Base-by-base conservation (phyloP, 2,329 filamentous ascomycete genomes). In the Pyricularia grisea region DNA sequence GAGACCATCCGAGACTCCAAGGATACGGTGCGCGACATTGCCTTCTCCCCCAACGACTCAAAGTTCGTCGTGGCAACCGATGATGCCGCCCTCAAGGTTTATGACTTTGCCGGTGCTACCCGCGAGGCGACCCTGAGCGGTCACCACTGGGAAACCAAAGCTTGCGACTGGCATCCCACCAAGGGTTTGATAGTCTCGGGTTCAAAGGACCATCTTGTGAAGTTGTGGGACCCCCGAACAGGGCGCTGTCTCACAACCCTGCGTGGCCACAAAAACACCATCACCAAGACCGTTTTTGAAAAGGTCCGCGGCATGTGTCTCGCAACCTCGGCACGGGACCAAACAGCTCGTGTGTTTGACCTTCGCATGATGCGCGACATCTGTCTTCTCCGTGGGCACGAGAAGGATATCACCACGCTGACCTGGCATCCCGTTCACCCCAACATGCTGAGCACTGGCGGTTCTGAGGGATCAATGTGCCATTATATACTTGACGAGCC, bases 351-450 rank as follows among this genome's bases (percentile, higher is more conserved):
- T 70, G 88, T 99, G 65, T 98, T 98, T 75, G 95, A 99, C 77
- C 84, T 99, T 69, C 89, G 95, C 66, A 97, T 97, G 91, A 98
- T 99, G 95, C 91, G 95, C 72, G 95, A 99, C 78, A 94, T 98
- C 69, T 92, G 93, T 74, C 87, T 98, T 65, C 86, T 99, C 27
- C 92, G 94, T 73, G 95, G 95, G 9, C 94, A 98, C 77, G 94
- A 98, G 74, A 98, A 97, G 79, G 95, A 97, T 73, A 92, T 99
- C 70, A 94, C 93, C 14, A 96, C 93, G 0, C 81, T 99, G 67
- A 85, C 92, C 3, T 99, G 94, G 93, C 95, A 99, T 79, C 95
- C 95, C 0, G 87, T 97, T 68, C 95, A 98, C 77, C 87, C 92
- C 68, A 93, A 92, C 69, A 83, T 99, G 61, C 87, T 99, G 42